Evolutionary conservation across 371 early-diverging fungal genomes (phyloP).

Genomic region (Mortierella sp.): DNA sequence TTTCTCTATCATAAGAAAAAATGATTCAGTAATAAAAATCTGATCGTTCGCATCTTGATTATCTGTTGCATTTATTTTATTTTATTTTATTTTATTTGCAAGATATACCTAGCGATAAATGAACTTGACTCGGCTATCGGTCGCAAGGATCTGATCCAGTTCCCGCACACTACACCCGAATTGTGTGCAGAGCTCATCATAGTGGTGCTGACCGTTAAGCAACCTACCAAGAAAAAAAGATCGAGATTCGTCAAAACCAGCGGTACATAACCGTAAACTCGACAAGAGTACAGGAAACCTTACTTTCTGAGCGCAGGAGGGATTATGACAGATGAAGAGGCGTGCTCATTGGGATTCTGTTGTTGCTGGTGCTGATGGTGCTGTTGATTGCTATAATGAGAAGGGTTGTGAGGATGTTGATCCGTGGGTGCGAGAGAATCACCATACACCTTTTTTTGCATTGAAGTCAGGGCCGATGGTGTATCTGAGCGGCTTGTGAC

Average conservation of each 20-base stretch:
- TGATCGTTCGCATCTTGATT: too few relatives aligned
- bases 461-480: neutral
- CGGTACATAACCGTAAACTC: too few relatives aligned
- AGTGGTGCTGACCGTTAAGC: slow-evolving; percentile 78
- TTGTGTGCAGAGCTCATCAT: slow-evolving; percentile 78
- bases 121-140: slow-evolving; percentile 48
- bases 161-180: slow-evolving; percentile 70
- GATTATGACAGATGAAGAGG: slow-evolving; percentile 12
- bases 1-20: slow-evolving; percentile 14
- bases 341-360: slow-evolving; percentile 6
- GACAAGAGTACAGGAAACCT: too few relatives aligned
- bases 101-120: slow-evolving; percentile 51
- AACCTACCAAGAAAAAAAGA: slow-evolving; percentile 25
- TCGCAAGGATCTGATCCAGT: slow-evolving; percentile 62
- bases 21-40: slow-evolving; percentile 30
- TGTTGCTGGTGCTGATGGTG: slow-evolving; percentile 1
- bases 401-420: slow-evolving; percentile 11
- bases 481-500: slow-evolving; percentile 1
- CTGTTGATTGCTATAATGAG: neutral
- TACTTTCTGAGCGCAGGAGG: slow-evolving; percentile 42
- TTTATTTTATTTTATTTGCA: slow-evolving; percentile 8
- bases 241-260: too few relatives aligned
- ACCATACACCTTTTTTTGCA: slow-evolving; percentile 26
- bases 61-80: neutral
- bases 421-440: slow-evolving; percentile 21